phyloP scores from a whole-genome alignment of 352 stramenopile species.

The Phytophthora nicotianae region DNA sequence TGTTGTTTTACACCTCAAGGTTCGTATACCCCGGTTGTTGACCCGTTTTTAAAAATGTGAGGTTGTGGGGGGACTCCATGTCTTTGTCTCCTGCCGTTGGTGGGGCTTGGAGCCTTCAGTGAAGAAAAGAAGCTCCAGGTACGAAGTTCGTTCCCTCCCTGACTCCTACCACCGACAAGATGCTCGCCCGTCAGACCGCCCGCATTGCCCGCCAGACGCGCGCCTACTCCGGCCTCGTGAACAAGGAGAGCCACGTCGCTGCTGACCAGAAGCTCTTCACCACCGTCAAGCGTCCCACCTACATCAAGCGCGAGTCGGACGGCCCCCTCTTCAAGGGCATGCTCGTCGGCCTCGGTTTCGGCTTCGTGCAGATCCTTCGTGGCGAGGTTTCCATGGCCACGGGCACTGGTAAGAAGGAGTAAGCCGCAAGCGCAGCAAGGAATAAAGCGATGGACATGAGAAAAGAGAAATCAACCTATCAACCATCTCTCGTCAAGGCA shows the following conservation, averaged over 20 bases:
- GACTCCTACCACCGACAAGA: constrained; percentile 25
- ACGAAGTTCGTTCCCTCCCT: constrained; percentile 23
- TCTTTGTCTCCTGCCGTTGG: constrained; percentile 27
- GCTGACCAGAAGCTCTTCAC: constrained; percentile 76
- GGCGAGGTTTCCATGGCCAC: constrained; percentile 79
- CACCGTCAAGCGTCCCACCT: constrained; percentile 61
- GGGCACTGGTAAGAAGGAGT: constrained; percentile 73
- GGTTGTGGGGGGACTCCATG: constrained; percentile 9
- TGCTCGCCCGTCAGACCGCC: constrained; percentile 61
- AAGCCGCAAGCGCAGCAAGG: constrained; percentile 17
- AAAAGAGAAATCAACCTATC: neutral
- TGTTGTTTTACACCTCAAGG: neutral
- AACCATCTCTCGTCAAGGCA: neutral
- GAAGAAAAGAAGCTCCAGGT: constrained; percentile 33
- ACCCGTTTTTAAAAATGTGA: constrained; percentile 8
- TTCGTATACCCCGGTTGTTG: constrained; percentile 1
- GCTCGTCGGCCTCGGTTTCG: constrained; percentile 50
- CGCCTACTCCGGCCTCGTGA: constrained; percentile 63
- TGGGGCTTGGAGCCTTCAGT: constrained; percentile 20
- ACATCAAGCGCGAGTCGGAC: constrained; percentile 72
- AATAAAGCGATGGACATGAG: constrained; percentile 6
- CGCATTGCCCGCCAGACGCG: constrained; percentile 43
- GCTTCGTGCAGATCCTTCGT: constrained; percentile 61
- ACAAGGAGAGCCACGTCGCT: constrained; percentile 67
- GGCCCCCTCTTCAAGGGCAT: constrained; percentile 44